These are phyloP conservation scores for Russula sp. DNA, from an alignment of 768 basidiomycete genomes.

Conservation along the genomic window DNA sequence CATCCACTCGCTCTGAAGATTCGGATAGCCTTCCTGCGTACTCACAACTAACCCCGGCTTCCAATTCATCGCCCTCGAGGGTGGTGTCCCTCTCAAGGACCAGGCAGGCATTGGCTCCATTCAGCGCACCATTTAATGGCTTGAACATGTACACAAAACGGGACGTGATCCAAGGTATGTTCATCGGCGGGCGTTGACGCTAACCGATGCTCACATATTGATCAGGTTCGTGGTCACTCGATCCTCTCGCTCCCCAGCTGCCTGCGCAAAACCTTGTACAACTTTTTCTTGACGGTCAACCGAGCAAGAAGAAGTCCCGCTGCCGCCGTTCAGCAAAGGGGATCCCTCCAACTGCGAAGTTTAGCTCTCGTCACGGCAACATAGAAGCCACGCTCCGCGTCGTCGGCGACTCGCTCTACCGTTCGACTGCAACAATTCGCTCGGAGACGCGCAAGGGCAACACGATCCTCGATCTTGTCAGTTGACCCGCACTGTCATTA, in stretches of 20 bases:
- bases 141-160: constrained; percentile 7
- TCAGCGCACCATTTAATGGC: constrained; percentile 11
- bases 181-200: background rate
- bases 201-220: background rate
- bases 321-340: background rate
- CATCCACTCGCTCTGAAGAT: background rate
- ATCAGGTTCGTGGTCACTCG: constrained; percentile 19
- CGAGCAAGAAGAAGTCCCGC: background rate
- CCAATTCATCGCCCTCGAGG: background rate
- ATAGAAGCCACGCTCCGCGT: constrained; percentile 12
- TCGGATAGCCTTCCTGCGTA: constrained; percentile 8
- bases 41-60: background rate
- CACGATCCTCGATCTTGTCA: constrained; percentile 16
- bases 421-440: constrained; percentile 11
- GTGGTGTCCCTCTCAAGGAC: background rate
- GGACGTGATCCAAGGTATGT: constrained; percentile 15
- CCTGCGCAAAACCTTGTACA: constrained; percentile 4
- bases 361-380: constrained; percentile 13
- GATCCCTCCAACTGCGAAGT: constrained; percentile 6
- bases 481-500: background rate
- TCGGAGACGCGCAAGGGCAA: constrained; percentile 11
- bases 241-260: constrained; percentile 6
- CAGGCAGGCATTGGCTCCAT: background rate
- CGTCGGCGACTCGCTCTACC: constrained; percentile 9
- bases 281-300: constrained; percentile 7